Percentiles rank a stretch among this genome's conserved stretches.
phyloP scores from a whole-genome alignment of 2,329 filamentous ascomycete species.

The Ascocoryne sarcoides region DNA sequence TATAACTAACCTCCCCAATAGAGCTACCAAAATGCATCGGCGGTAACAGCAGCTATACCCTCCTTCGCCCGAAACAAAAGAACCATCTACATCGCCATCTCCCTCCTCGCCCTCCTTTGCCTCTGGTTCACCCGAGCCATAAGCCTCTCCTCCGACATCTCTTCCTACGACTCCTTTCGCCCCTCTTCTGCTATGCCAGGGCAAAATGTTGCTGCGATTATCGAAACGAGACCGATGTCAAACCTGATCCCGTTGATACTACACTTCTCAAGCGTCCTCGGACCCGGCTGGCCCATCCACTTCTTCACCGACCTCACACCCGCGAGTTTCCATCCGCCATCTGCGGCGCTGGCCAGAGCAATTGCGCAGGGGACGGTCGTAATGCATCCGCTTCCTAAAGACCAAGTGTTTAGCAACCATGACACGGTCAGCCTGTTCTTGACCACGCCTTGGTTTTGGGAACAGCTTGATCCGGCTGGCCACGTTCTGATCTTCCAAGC shows the following conservation, averaged over 20 bases:
- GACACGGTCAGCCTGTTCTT: constrained; percentile 26
- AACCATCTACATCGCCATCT: no score
- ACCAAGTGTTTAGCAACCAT: constrained; percentile 26
- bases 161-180: no score
- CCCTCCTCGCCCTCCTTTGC: no score
- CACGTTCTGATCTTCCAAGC: constrained; percentile 27
- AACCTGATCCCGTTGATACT: constrained; percentile 29
- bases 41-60: no score
- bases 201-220: constrained; percentile 28
- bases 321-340: constrained; percentile 10
- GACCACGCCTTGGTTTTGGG: constrained; percentile 25
- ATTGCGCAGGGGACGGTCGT: constrained; percentile 25
- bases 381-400: constrained; percentile 29
- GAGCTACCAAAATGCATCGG: no score
- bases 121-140: no score
- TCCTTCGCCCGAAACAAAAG: no score
- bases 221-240: constrained; percentile 26
- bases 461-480: constrained; percentile 24
- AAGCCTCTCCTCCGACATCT: no score
- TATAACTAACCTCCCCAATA: no score
- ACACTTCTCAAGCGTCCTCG: constrained; percentile 31
- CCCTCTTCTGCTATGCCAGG: no score
- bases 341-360: constrained; percentile 28
- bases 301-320: constrained; percentile 29
- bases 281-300: constrained; percentile 34